A percentile compares a stretch with the other conserved stretches of the same genome.
Evolutionary conservation across 2,329 filamentous ascomycete genomes (phyloP).

Genomic region (Fusarium sp.): DNA sequence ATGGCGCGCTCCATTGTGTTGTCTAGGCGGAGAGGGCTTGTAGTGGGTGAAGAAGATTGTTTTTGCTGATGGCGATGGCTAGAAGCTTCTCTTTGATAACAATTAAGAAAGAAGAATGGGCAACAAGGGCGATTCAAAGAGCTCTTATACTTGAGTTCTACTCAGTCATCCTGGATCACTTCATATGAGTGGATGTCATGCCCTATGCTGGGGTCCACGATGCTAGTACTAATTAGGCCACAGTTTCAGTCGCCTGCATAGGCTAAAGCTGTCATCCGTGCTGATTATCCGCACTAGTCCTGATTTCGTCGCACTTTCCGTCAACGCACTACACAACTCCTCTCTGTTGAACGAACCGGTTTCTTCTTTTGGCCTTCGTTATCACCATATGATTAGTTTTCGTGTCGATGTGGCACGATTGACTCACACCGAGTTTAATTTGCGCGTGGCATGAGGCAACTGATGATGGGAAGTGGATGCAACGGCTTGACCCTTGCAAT

Average conservation of each 20-base stretch:
- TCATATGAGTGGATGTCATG: background rate
- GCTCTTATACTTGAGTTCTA: constrained; percentile 1
- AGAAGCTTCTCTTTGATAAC: background rate
- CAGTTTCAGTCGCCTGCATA: constrained; percentile 1
- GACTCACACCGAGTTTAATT: background rate
- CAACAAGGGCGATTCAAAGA: accelerated
- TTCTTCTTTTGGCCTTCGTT: background rate
- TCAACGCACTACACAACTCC: background rate
- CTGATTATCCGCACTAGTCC: background rate
- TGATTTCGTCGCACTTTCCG: constrained; percentile 12
- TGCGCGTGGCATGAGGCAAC: background rate
- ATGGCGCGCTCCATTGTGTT: constrained; percentile 18
- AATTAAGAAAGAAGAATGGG: background rate
- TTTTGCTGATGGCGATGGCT: background rate
- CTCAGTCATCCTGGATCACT: background rate
- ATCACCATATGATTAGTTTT: background rate
- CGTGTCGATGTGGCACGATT: background rate
- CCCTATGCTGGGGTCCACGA: background rate
- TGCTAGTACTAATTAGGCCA: background rate
- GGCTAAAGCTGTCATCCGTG: background rate
- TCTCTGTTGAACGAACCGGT: background rate
- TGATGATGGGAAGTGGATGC: background rate
- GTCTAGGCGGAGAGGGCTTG: background rate
- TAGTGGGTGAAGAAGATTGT: background rate
- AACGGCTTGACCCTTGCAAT: background rate